These are phyloP conservation scores for Galeopsis tetrahit DNA, from an alignment of 257 asterid genomes.

Conservation along the genomic window DNA sequence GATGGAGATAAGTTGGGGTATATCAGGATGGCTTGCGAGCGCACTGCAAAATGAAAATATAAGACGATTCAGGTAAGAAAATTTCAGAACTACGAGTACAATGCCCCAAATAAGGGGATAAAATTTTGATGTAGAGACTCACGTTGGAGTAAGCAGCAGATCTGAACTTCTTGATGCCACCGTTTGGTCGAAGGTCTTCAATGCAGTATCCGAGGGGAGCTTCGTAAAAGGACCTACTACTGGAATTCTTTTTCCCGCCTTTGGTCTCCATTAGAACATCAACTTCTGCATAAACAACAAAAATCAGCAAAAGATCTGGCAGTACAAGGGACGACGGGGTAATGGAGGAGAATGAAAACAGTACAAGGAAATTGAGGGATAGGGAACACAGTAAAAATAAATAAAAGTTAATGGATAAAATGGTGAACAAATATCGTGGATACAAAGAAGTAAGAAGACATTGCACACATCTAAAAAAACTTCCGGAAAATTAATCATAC, in stretches of 20 bases:
- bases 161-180: slow-evolving; percentile 93
- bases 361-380: too few relatives aligned
- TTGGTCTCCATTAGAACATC: slow-evolving; percentile 90
- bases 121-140: slow-evolving; percentile 31
- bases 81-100: background rate
- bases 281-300: slow-evolving; percentile 42
- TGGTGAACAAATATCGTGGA: background rate
- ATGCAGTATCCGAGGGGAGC: slow-evolving; percentile 94
- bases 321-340: background rate
- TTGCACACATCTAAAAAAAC: background rate
- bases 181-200: slow-evolving; percentile 95
- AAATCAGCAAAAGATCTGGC: background rate
- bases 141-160: slow-evolving; percentile 99
- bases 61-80: background rate
- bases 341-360: too few relatives aligned
- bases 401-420: background rate
- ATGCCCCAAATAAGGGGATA: too few relatives aligned
- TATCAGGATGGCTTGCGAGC: slow-evolving; percentile 99
- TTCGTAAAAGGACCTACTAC: slow-evolving; percentile 77
- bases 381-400: background rate
- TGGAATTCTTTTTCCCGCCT: slow-evolving; percentile 88
- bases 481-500: background rate
- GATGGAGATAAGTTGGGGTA: slow-evolving; percentile 12
- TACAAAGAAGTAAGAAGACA: background rate
- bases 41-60: slow-evolving; percentile 59